phyloP scores from a whole-genome alignment of 176 grass and related monocot genomes.

The Miscanthus lutarioriparius region DNA sequence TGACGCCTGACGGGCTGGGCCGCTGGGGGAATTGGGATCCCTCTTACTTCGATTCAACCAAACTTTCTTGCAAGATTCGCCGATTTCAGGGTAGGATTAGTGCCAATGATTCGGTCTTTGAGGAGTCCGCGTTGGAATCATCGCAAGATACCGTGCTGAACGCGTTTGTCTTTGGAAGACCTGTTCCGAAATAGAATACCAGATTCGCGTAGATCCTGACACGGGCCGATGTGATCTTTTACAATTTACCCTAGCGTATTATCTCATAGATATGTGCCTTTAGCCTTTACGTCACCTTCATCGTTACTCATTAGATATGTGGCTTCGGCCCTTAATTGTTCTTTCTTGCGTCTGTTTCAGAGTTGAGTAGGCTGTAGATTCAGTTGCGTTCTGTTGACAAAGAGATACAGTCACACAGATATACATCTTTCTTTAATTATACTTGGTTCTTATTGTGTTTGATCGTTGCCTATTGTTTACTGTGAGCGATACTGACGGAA shows the following conservation, averaged over 20 bases:
- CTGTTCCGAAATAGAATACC: background rate
- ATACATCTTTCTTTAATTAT: background rate
- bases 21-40: background rate
- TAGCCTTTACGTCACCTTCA: background rate
- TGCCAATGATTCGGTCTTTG: background rate
- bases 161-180: background rate
- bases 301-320: background rate
- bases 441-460: background rate
- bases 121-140: background rate
- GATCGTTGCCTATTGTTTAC: background rate
- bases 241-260: background rate
- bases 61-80: background rate
- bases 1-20: background rate
- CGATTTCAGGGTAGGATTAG: background rate
- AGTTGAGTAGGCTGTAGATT: background rate
- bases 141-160: slow-evolving; percentile 10
- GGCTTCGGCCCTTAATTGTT: background rate
- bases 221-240: background rate
- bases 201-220: slow-evolving; percentile 1
- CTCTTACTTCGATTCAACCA: background rate
- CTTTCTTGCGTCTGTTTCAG: background rate
- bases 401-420: background rate
- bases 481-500: background rate
- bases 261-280: background rate
- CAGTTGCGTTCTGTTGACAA: too few relatives aligned